phyloP scores from a whole-genome alignment of 2,329 filamentous ascomycete genomes.

The Fusarium stilboides region DNA sequence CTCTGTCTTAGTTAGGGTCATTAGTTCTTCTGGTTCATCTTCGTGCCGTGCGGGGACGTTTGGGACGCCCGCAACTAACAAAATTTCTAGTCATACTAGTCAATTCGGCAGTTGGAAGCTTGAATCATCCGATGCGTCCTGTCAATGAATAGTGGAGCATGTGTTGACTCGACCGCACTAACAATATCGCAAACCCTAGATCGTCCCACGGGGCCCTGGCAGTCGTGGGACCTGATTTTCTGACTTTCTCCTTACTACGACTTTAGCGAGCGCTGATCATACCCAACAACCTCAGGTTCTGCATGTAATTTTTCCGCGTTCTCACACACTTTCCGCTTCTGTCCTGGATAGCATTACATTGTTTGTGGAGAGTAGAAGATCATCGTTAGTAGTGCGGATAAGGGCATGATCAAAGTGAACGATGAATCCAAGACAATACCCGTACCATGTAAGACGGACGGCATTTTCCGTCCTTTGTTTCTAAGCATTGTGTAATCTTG shows the following conservation, averaged over 20 bases:
- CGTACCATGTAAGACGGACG: conserved; percentile 5
- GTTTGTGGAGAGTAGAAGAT: conserved; percentile 27
- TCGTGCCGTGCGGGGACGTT: not conserved
- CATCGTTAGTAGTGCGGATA: conserved; percentile 5
- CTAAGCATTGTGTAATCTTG: conserved; percentile 19
- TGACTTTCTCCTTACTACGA: not conserved
- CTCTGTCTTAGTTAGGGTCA: not conserved
- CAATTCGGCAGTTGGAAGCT: not conserved
- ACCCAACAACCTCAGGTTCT: conserved; percentile 3
- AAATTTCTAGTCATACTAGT: conserved; percentile 7
- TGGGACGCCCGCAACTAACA: conserved; percentile 1
- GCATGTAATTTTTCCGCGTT: not conserved
- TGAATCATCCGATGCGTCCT: not conserved
- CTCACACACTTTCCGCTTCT: conserved; percentile 14
- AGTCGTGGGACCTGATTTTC: not conserved
- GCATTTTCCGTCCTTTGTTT: not conserved
- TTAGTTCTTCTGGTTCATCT: not conserved
- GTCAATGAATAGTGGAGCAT: conserved; percentile 1
- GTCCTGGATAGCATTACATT: conserved; percentile 30
- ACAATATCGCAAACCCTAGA: conserved; percentile 3
- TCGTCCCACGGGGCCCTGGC: conserved; percentile 2
- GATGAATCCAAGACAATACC: not conserved
- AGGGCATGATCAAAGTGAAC: not conserved
- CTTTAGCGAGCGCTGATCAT: conserved; percentile 25
- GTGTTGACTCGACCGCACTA: conserved; percentile 9